Evolutionary conservation across 495 filamentous ascomycete species (phyloP).

Genomic region (Penicillium soppii): DNA sequence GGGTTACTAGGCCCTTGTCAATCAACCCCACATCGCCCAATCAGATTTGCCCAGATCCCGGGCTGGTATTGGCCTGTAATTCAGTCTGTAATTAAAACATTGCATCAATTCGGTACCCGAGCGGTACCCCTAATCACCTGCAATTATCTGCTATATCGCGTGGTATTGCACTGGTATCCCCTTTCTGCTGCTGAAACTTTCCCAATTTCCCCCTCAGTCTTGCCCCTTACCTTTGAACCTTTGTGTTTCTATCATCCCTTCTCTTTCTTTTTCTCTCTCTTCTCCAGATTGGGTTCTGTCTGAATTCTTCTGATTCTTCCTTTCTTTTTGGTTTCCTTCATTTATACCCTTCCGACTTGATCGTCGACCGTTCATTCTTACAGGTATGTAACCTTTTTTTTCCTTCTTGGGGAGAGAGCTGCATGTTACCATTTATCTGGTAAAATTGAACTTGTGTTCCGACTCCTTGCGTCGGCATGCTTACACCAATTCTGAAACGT

Average conservation of each 20-base stretch:
- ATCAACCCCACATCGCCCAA: conserved; percentile 2
- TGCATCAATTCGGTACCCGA: not conserved
- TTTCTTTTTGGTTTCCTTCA: conserved; percentile 11
- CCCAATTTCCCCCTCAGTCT: conserved; percentile 22
- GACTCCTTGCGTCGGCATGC: conserved; percentile 27
- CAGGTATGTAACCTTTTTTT: conserved; percentile 8
- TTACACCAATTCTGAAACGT: conserved; percentile 26
- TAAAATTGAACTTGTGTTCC: not conserved
- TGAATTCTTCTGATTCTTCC: conserved; percentile 14
- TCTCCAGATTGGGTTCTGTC: conserved; percentile 13
- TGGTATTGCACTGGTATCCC: conserved; percentile 14
- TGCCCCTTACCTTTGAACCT: conserved; percentile 21
- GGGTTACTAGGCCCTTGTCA: conserved; percentile 1
- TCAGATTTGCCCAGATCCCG: not conserved
- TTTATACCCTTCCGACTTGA: conserved; percentile 1
- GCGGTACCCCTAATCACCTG: not conserved
- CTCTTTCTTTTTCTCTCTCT: conserved; percentile 17
- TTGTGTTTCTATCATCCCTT: conserved; percentile 14
- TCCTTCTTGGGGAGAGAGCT: conserved; percentile 9
- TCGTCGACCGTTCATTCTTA: conserved; percentile 7
- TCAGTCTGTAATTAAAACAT: not conserved
- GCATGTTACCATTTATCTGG: not conserved
- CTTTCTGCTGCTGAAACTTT: conserved; percentile 32
- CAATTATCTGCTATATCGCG: not conserved
- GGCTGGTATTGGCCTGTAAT: conserved; percentile 1